Evolutionary conservation across 306 rosid genomes (phyloP).

Genomic region (Potentilla sterilis): DNA sequence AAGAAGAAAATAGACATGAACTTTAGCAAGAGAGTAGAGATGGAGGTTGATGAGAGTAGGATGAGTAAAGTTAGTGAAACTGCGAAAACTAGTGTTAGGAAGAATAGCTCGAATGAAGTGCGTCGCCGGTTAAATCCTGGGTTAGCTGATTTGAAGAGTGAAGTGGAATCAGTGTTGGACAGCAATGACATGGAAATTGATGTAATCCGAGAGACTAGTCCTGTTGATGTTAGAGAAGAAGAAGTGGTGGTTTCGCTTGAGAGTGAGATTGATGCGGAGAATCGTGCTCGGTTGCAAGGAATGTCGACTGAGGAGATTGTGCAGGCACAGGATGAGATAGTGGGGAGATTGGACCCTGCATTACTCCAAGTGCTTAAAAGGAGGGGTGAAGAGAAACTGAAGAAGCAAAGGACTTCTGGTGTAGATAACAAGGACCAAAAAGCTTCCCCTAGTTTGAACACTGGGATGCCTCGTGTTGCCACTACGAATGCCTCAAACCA

Average conservation of each 20-base stretch:
- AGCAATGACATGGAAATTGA: slow-evolving; percentile 7
- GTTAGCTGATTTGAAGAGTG: slow-evolving; percentile 20
- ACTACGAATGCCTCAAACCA: slow-evolving; percentile 28
- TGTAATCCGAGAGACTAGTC: slow-evolving; percentile 13
- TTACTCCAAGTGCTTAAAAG: slow-evolving; percentile 52
- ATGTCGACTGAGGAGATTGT: slow-evolving; percentile 78
- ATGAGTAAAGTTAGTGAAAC: slow-evolving; percentile 17
- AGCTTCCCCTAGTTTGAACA: slow-evolving; percentile 23
- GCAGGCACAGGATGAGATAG: slow-evolving; percentile 68
- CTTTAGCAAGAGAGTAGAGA: slow-evolving; percentile 63
- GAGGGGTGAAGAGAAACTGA: slow-evolving; percentile 67
- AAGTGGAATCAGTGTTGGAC: slow-evolving; percentile 20
- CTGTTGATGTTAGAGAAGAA: slow-evolving; percentile 28
- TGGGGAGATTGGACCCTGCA: slow-evolving; percentile 67
- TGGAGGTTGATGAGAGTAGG: slow-evolving; percentile 11
- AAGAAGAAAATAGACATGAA: slow-evolving; percentile 60
- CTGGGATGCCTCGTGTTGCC: slow-evolving; percentile 22
- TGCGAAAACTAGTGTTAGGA: slow-evolving; percentile 9
- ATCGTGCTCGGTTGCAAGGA: slow-evolving; percentile 50
- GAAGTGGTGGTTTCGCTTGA: slow-evolving; percentile 43
- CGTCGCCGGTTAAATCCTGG: slow-evolving; percentile 12
- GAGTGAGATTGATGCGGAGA: slow-evolving; percentile 75
- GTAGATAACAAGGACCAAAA: slow-evolving; percentile 37
- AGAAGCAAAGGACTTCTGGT: slow-evolving; percentile 29
- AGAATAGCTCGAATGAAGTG: slow-evolving; percentile 22